Evolutionary conservation across 139 green algal genomes (phyloP), one percentile per base, ranked within the genome.

Genomic region (Chlamydomonas asymmetrica): DNA sequence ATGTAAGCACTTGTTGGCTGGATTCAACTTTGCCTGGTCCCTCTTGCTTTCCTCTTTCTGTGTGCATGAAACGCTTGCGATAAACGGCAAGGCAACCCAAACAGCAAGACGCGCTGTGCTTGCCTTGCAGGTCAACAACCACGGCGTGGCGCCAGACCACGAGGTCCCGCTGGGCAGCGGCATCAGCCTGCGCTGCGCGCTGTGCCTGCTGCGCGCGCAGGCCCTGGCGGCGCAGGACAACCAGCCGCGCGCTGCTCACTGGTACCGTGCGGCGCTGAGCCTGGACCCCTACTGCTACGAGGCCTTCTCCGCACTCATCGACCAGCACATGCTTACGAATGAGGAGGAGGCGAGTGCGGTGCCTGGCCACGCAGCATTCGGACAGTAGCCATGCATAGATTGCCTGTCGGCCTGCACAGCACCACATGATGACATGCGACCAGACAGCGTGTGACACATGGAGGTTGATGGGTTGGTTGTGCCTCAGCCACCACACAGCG

Each of bases 201-300:
- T 97, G 20, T 94, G 84, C 73, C 77, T 96, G 49, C 85, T 99
- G 71, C 81, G 94, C 0, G 95, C 85, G 7, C 82, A 82, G 2
- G 91, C 86, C 0, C 95, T 93, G 66, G 87, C 97, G 27, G 90
- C 89, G 3, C 73, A 96, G 79, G 92, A 98, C 32, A 98, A 98
- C 77, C 82, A 87, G 27, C 54, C 71, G 1, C 71, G 82, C 1
- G 92, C 89, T 2, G 70, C 89, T 2, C 49, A 73, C 13, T 91
- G 88, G 57, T 91, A 90, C 71, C 78, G 66, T 27, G 49, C 71
- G 27, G 93, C 94, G 4, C 74, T 98, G 2, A 57, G 66, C 27
- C 67, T 78, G 25, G 95, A 99, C 81, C 87, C 95, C 1, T 97
- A 94, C 77, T 98, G 95, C 80, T 93, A 94, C 54, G 95, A 98